Evolutionary conservation across 768 basidiomycete species (phyloP), one percentile per base, ranked within the genome.

Genomic region (Leccinum boreale): DNA sequence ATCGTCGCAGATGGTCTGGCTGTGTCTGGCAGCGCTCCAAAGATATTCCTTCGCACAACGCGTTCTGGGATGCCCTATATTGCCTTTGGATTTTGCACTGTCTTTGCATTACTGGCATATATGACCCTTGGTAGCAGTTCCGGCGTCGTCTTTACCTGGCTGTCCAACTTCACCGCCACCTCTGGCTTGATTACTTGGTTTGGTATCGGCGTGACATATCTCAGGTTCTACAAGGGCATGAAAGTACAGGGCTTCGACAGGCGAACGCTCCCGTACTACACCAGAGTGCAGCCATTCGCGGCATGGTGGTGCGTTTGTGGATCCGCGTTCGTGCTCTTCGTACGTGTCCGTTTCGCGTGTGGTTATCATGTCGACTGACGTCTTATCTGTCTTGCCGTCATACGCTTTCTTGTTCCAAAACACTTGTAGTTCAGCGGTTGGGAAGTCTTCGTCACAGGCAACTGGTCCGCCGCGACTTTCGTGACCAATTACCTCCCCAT

Each of bases 21-120:
- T 3, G 59, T 78, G 50, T 75, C 76, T 19, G 79, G 81, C 0
- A 78, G 82, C 55, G 83, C 85, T 0, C 85, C 85, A 3, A 75
- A 69, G 51, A 65, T 86, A 48, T 85, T 87, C 54, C 51, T 65
- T 26, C 71, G 75, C 52, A 78, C 79, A 1, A 67, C 70, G 11
- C 59, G 59, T 10, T 57, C 63, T 5, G 75, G 84, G 36, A 63
- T 85, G 2, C 85, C 84, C 2, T 78, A 77, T 64, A 71, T 80
- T 33, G 65, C 79, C 0, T 66, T 76, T 12, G 57, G 36, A 0
- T 5, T 68, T 29, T 74, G 67, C 55, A 58, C 70, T 2, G 56
- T 61, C 26, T 75, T 78, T 50, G 70, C 73, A 0, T 55, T 74
- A n/a, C 68, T 79, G 9, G 66, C 79, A 6, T 81, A 74, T 67